Conservation (phyloP, 2,329 filamentous ascomycete genomes). For the Phialocephala subalpina region DNA sequence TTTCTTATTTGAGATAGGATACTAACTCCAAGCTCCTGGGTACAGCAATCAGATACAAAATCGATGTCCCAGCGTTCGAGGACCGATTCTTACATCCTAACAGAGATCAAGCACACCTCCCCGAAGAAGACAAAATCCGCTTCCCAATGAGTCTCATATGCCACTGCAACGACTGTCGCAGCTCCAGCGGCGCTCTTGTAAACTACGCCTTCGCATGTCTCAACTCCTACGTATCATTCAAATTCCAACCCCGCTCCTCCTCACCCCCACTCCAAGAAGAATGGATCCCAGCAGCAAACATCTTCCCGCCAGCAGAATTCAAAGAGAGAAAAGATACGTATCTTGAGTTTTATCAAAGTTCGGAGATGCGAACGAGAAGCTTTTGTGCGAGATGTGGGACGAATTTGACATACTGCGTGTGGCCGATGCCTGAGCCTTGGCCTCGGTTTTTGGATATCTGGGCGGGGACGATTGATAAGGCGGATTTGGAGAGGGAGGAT, state of each 20-base stretch:
- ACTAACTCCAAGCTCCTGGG: no score
- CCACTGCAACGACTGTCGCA: constrained; percentile 9
- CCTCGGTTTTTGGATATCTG: constrained; percentile 1
- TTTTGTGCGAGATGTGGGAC: constrained; percentile 1
- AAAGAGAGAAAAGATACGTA: neutral
- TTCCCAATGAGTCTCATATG: neutral
- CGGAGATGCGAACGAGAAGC: neutral
- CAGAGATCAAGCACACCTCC: neutral
- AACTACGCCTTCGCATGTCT: neutral
- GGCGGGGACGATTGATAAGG: constrained; percentile 5
- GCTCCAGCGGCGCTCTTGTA: neutral
- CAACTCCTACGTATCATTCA: neutral
- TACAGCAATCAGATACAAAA: neutral
- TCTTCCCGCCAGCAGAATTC: neutral
- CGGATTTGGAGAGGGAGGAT: neutral
- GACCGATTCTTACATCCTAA: constrained; percentile 4
- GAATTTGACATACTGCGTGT: neutral
- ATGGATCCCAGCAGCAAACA: constrained; percentile 1
- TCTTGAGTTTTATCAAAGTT: neutral
- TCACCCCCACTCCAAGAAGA: neutral
- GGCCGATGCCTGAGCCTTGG: neutral
- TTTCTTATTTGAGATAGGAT: no score
- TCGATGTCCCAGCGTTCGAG: neutral
- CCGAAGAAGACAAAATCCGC: constrained; percentile 1
- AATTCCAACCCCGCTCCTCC: neutral